phyloP scores from a whole-genome alignment of 2,329 filamentous ascomycete genomes.

The Phialophora chinensis region DNA sequence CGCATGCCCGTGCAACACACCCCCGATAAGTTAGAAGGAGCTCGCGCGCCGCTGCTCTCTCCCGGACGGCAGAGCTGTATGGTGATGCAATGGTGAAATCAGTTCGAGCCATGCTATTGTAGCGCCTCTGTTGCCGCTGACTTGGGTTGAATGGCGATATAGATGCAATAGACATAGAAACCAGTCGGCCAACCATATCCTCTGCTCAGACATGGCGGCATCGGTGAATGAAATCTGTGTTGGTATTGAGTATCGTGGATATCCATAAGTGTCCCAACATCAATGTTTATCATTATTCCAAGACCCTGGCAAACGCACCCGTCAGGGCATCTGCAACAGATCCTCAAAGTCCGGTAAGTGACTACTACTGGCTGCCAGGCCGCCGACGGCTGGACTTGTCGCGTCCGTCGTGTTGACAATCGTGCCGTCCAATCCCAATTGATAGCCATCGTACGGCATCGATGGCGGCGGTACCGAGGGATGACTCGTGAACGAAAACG shows the following conservation, averaged over 20 bases:
- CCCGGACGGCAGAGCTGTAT: background rate
- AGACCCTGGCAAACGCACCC: no score
- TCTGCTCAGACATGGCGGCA: background rate
- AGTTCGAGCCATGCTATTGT: background rate
- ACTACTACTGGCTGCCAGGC: background rate
- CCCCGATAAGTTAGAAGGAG: background rate
- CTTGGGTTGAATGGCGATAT: background rate
- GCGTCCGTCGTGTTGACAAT: slow-evolving; percentile 4
- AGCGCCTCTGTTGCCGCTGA: background rate
- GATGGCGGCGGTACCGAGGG: background rate
- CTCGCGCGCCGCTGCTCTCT: background rate
- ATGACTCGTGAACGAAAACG: slow-evolving; percentile 24
- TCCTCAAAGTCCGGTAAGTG: slow-evolving; percentile 5
- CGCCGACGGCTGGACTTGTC: background rate
- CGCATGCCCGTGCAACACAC: background rate
- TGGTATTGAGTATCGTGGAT: background rate
- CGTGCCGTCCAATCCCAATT: slow-evolving; percentile 10
- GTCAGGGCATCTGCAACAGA: slow-evolving; percentile 1
- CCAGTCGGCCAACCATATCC: background rate
- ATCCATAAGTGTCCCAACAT: background rate
- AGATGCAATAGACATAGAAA: slow-evolving; percentile 2
- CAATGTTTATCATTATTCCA: background rate
- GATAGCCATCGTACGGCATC: slow-evolving; percentile 23
- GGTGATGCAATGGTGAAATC: background rate
- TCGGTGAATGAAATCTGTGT: background rate